These are phyloP conservation scores for Citropsis articulata DNA, from an alignment of 345 rosid genomes.

Conservation along the genomic window DNA sequence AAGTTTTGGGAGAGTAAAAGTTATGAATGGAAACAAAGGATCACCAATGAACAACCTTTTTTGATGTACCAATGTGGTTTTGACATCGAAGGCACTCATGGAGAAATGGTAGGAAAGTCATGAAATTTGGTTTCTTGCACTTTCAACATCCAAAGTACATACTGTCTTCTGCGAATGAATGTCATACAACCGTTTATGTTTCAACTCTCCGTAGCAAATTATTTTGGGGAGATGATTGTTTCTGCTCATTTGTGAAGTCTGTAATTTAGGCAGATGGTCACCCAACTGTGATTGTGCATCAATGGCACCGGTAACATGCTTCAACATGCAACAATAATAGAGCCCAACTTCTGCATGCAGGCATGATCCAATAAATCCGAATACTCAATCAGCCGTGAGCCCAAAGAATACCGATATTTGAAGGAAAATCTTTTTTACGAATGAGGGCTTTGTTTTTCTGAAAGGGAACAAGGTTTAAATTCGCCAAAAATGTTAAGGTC, in stretches of 20 bases:
- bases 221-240: not conserved
- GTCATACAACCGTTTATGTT: not conserved
- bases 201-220: too few relatives aligned
- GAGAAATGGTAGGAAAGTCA: not conserved
- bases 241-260: not conserved
- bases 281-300: not conserved
- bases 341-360: not conserved
- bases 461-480: too few relatives aligned
- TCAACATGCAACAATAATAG: too few relatives aligned
- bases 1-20: slow-evolving; percentile 44
- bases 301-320: not conserved
- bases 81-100: not conserved
- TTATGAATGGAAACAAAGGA: slow-evolving; percentile 52
- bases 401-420: not conserved
- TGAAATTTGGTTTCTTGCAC: not conserved
- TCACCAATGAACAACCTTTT: slow-evolving; percentile 30
- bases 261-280: not conserved
- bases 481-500: not conserved
- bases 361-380: not conserved
- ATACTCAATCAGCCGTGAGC: not conserved
- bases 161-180: not conserved
- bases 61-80: not conserved
- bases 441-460: too few relatives aligned
- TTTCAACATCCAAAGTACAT: not conserved
- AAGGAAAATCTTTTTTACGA: not conserved